Base-by-base conservation (phyloP, 2,329 filamentous ascomycete genomes). In the Calonectria honghensis region DNA sequence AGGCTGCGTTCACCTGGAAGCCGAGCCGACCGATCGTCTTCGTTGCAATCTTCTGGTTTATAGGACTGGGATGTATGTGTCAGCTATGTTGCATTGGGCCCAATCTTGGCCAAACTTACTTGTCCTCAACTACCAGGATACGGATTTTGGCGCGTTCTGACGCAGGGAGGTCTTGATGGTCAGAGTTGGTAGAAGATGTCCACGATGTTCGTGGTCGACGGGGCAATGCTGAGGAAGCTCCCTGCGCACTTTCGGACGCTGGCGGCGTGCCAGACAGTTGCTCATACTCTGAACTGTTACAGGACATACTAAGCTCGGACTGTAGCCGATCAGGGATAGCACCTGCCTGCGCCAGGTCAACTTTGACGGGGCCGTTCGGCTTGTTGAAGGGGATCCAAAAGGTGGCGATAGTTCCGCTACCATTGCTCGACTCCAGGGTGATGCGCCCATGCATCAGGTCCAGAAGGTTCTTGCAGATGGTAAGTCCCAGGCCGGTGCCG, bases 401-500 rank as follows among this genome's bases (percentile, higher is more conserved):
- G 0, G 90, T 93, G 4, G 93, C 94, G n/a, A 89, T 94, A 0
- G 94, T 96, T 4, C 94, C 94, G 13, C 87, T 86, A 2, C 93
- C 93, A 1, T 93, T 83, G 2, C 88, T 90, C 0, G 94, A 95
- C 67, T 94, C 89, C 0, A 96, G 86, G 0, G 88, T 89, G 75
- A 97, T 96, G n/a, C 90, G 86, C 9, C 95, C 95, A 73, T 91
- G 91, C 95, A 97, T 96, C 32, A 96, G 85, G 73, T 96, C 93
- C 3, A 96, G 89, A 7, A 96, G 87, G 75, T 95, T 95, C 83
- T 96, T 96, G 85, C 92, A 94, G 78, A 96, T 96, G 2, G 94
- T 95, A 75, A 96, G 84, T 0, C 95, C 95, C 0, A 96, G 85
- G 1, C 94, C 94, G 1, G 94, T 96, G 1, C 94, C 94, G 50